A percentile compares a stretch with the other conserved stretches of the same genome.
These are phyloP conservation scores for Torulaspora quercuum DNA, from an alignment of 805 yeast species.

Conservation along the genomic window DNA sequence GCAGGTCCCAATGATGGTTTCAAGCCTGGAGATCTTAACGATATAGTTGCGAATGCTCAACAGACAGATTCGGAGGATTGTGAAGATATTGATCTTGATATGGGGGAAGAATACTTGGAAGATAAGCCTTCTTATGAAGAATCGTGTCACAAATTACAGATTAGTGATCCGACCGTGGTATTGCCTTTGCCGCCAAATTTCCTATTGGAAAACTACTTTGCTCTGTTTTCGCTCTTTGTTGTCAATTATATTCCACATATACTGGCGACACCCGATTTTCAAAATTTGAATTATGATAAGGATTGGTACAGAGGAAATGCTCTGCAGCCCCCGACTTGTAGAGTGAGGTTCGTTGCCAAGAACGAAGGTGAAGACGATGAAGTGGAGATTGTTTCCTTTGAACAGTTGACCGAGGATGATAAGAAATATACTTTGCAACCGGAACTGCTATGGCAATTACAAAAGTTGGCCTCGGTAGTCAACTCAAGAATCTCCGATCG, in stretches of 20 bases:
- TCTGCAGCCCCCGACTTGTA: slow-evolving; percentile 11
- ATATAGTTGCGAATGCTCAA: slow-evolving; percentile 2
- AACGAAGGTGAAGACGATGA: slow-evolving; percentile 7
- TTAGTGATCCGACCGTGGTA: slow-evolving; percentile 27
- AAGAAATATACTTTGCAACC: slow-evolving; percentile 20
- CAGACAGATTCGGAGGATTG: slow-evolving; percentile 7
- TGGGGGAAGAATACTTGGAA: slow-evolving; percentile 3
- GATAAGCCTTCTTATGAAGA: background rate
- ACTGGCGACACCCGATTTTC: slow-evolving; percentile 26
- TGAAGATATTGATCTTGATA: slow-evolving; percentile 5
- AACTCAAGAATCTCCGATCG: slow-evolving; percentile 24
- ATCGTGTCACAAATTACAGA: slow-evolving; percentile 7
- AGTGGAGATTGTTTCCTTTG: slow-evolving; percentile 11
- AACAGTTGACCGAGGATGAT: slow-evolving; percentile 9
- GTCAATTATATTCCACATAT: slow-evolving; percentile 27
- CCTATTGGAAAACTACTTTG: slow-evolving; percentile 31
- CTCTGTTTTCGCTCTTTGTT: slow-evolving; percentile 27
- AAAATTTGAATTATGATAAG: slow-evolving; percentile 23
- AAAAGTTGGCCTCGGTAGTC: slow-evolving; percentile 26
- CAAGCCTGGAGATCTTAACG: slow-evolving; percentile 8
- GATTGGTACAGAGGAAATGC: slow-evolving; percentile 29
- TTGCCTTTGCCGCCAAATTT: slow-evolving; percentile 28
- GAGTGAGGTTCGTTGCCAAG: slow-evolving; percentile 11
- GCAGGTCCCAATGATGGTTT: slow-evolving; percentile 5
- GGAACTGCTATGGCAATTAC: slow-evolving; percentile 31